Conservation (phyloP, 192 early-diverging fungal genomes). For the Gigaspora rosea region DNA sequence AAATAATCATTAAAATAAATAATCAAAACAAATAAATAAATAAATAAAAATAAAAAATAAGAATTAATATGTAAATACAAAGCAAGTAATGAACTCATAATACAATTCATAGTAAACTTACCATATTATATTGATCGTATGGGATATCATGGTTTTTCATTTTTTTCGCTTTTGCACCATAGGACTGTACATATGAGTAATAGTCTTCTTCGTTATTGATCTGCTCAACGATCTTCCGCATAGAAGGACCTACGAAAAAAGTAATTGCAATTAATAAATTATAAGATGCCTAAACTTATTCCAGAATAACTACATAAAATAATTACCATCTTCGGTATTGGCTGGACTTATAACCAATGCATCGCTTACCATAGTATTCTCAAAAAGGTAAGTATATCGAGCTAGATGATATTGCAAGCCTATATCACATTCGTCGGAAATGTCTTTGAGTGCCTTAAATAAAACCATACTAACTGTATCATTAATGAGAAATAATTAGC, state of each 20-base stretch:
- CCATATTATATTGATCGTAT: slow-evolving; percentile 47
- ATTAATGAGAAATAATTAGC: no score
- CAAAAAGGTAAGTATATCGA: slow-evolving; percentile 80
- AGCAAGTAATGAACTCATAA: no score
- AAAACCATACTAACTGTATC: no score
- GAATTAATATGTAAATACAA: no score
- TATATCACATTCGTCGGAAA: slow-evolving; percentile 82
- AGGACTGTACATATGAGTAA: slow-evolving; percentile 47
- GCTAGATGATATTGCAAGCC: slow-evolving; percentile 77
- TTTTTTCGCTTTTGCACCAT: slow-evolving; percentile 30
- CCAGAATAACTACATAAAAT: no score
- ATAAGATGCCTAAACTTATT: not conserved
- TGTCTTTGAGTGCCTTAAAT: slow-evolving; percentile 63
- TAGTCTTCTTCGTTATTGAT: slow-evolving; percentile 65
- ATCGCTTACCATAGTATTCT: slow-evolving; percentile 66
- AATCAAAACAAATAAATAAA: no score
- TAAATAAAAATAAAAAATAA: no score
- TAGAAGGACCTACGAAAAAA: slow-evolving; percentile 31
- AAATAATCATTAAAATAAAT: no score
- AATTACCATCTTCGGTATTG: slow-evolving; percentile 33
- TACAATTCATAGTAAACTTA: no score
- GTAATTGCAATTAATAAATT: not conserved
- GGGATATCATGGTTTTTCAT: slow-evolving; percentile 42
- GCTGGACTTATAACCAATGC: slow-evolving; percentile 41
- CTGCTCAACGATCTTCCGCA: slow-evolving; percentile 54